phyloP scores from a whole-genome alignment of 202 grass and related monocot genomes.

The Carex arenaria region DNA sequence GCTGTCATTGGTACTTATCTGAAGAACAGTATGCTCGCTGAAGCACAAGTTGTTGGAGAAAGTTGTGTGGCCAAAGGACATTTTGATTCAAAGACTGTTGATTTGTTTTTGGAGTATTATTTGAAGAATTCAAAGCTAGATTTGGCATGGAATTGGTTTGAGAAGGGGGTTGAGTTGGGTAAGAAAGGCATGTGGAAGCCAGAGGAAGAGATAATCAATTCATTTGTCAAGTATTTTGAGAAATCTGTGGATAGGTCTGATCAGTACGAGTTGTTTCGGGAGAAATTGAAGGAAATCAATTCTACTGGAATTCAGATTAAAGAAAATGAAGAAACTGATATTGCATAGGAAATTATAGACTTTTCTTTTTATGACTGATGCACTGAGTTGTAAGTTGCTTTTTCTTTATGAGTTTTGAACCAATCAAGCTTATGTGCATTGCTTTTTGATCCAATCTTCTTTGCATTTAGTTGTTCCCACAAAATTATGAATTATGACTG shows the following conservation, averaged over 20 bases:
- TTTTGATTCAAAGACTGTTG: conserved; percentile 47
- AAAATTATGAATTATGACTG: too few relatives aligned
- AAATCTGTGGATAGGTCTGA: conserved; percentile 41
- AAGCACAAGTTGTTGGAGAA: conserved; percentile 46
- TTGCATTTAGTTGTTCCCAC: not conserved
- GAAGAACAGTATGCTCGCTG: conserved; percentile 36
- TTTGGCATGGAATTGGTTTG: conserved; percentile 48
- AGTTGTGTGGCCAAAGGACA: conserved; percentile 49
- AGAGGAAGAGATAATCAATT: conserved; percentile 42
- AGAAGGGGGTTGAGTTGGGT: conserved; percentile 35
- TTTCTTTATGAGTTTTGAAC: too few relatives aligned
- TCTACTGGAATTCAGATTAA: not conserved
- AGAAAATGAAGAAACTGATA: not conserved
- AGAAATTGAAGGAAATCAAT: not conserved
- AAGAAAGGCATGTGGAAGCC: conserved; percentile 40
- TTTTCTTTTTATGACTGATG: too few relatives aligned
- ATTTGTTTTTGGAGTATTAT: conserved; percentile 53
- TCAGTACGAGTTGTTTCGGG: not conserved
- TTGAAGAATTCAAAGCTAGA: conserved; percentile 29
- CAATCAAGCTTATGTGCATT: too few relatives aligned
- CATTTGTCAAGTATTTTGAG: conserved; percentile 53
- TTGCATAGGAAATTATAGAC: too few relatives aligned
- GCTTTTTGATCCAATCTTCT: too few relatives aligned
- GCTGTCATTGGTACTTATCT: conserved; percentile 47
- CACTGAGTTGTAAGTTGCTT: too few relatives aligned